Percentiles rank a stretch among this genome's conserved stretches.
phyloP scores from a whole-genome alignment of 2,329 filamentous ascomycete species.

The Ceratocystis alfenasii region DNA sequence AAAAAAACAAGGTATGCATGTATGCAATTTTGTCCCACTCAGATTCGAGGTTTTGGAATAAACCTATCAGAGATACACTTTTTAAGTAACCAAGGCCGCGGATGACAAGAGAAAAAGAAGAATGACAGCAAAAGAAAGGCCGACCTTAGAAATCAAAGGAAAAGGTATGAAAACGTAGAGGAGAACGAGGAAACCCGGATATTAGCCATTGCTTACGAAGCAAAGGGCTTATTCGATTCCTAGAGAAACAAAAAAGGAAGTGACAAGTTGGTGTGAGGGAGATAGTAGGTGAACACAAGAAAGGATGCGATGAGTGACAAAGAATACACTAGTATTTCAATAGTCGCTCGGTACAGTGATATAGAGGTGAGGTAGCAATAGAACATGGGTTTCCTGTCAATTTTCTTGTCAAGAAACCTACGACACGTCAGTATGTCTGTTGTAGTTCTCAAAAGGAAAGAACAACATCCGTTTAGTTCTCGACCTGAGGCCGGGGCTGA shows the following conservation, averaged over 20 bases:
- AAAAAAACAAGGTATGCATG: slow-evolving; percentile 3
- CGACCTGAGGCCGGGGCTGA: slow-evolving; percentile 11
- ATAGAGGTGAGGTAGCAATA: neutral
- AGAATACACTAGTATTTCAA: neutral
- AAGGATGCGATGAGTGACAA: neutral
- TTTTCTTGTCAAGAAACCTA: neutral
- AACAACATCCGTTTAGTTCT: neutral
- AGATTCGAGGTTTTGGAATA: neutral
- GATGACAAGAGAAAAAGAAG: neutral
- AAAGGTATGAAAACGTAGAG: neutral
- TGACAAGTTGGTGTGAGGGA: neutral
- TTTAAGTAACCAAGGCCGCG: neutral
- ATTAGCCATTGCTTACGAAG: neutral
- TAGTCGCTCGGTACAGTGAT: neutral
- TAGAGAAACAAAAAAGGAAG: neutral
- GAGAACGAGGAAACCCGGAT: neutral
- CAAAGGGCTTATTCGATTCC: neutral
- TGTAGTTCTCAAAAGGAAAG: slow-evolving; percentile 9
- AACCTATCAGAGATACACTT: neutral
- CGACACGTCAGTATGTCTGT: neutral
- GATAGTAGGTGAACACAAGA: neutral
- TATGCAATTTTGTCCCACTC: neutral
- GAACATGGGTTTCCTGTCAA: neutral
- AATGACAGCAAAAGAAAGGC: neutral
- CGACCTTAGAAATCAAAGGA: neutral